These are phyloP conservation scores for Penicillium cosmopolitanum DNA, from an alignment of 495 filamentous ascomycete genomes.

Conservation along the genomic window DNA sequence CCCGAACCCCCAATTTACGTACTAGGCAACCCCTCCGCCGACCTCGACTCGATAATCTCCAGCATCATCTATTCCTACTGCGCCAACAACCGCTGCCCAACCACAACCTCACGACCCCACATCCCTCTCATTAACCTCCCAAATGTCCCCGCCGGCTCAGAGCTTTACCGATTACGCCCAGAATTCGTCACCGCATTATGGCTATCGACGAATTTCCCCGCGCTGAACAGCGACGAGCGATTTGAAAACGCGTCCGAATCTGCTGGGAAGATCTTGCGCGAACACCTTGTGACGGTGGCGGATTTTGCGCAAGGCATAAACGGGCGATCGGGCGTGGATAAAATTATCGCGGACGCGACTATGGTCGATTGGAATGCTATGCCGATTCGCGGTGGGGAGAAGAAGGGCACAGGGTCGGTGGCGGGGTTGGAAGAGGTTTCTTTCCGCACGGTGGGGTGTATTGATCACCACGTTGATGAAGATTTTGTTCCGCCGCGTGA, in stretches of 20 bases:
- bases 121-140: constrained; percentile 82
- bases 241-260: constrained; percentile 37
- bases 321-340: constrained; percentile 2
- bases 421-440: constrained; percentile 41
- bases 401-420: constrained; percentile 33
- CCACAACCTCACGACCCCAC: constrained; percentile 58
- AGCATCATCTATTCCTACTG: constrained; percentile 87
- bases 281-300: constrained; percentile 46
- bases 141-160: constrained; percentile 60
- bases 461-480: constrained; percentile 95
- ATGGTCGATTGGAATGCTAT: constrained; percentile 92
- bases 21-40: constrained; percentile 57
- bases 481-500: constrained; percentile 50
- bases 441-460: constrained; percentile 66
- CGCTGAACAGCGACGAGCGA: constrained; percentile 22
- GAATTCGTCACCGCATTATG: constrained; percentile 64
- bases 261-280: constrained; percentile 40
- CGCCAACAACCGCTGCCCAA: constrained; percentile 50
- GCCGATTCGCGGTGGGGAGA: constrained; percentile 45
- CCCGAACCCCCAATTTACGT: constrained; percentile 46
- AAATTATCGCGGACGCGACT: constrained; percentile 46
- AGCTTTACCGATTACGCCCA: constrained; percentile 64
- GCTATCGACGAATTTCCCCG: constrained; percentile 41
- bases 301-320: constrained; percentile 37
- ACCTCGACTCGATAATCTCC: constrained; percentile 90